These are phyloP conservation scores for Aspergillus ustus DNA, from an alignment of 2,329 filamentous ascomycete species.

Conservation along the genomic window DNA sequence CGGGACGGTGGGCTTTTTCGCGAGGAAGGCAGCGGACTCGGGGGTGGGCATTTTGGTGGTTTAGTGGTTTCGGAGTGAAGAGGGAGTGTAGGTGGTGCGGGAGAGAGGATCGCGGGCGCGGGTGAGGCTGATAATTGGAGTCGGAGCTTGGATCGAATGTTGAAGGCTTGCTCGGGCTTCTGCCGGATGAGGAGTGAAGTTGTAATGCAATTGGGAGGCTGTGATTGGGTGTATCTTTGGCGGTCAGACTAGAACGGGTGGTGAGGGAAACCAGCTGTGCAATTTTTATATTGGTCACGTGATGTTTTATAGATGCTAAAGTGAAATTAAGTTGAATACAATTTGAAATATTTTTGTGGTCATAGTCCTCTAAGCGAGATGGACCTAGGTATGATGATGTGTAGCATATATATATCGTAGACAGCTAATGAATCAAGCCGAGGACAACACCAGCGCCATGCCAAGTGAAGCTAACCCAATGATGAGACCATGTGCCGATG, in stretches of 20 bases:
- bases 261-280: neutral
- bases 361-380: neutral
- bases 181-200: constrained; percentile 13
- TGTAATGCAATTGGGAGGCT: constrained; percentile 27
- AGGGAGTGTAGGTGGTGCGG: neutral
- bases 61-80: constrained; percentile 1
- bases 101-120: neutral
- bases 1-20: constrained; percentile 67
- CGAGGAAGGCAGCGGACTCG: constrained; percentile 67
- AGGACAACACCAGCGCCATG: constrained; percentile 14
- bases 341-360: no score
- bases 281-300: neutral
- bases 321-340: neutral
- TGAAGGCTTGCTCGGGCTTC: constrained; percentile 21
- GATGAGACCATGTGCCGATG: neutral
- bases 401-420: neutral
- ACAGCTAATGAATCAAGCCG: neutral
- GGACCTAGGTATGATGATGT: neutral
- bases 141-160: constrained; percentile 15
- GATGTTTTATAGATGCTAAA: neutral
- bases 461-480: constrained; percentile 8
- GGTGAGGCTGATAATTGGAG: neutral
- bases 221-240: constrained; percentile 35
- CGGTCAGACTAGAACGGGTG: constrained; percentile 26
- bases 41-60: constrained; percentile 64